phyloP scores from a whole-genome alignment of 1,284 basidiomycete genomes.

The Naganishia sp. region DNA sequence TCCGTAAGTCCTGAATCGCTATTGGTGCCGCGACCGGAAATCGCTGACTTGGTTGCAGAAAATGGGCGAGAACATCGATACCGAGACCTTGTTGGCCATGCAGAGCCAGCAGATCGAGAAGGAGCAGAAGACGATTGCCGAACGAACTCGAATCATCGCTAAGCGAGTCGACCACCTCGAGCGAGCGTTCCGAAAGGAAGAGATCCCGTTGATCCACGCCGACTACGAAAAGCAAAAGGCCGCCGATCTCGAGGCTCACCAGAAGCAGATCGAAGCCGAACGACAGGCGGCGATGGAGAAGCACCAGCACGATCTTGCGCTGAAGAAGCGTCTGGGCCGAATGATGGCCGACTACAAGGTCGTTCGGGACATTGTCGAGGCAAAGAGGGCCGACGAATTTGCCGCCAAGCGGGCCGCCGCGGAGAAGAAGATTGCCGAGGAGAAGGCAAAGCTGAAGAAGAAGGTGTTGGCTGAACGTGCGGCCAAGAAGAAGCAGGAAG shows the following conservation, averaged over 20 bases:
- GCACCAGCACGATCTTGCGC: constrained; percentile 70
- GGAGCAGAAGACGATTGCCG: constrained; percentile 87
- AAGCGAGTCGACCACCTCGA: constrained; percentile 96
- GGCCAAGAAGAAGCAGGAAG: constrained; percentile 64
- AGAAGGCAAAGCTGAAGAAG: constrained; percentile 73
- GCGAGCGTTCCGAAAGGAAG: constrained; percentile 93
- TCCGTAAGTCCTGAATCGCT: constrained; percentile 59
- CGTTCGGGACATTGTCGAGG: constrained; percentile 64
- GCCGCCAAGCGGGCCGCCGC: constrained; percentile 65
- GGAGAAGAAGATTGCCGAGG: constrained; percentile 73
- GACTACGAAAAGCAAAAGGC: constrained; percentile 88
- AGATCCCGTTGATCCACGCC: constrained; percentile 77
- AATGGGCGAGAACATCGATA: constrained; percentile 75
- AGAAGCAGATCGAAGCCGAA: constrained; percentile 64
- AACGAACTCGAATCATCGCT: constrained; percentile 77
- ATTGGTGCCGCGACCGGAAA: neutral
- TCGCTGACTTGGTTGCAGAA: constrained; percentile 58
- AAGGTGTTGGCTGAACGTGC: constrained; percentile 56
- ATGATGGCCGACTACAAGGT: constrained; percentile 74
- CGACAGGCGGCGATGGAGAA: constrained; percentile 64
- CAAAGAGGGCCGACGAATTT: constrained; percentile 71
- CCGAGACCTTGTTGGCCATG: constrained; percentile 82
- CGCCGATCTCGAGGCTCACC: constrained; percentile 71
- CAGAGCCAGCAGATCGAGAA: constrained; percentile 95
- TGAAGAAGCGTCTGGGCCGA: constrained; percentile 73